Evolutionary conservation across 2,329 filamentous ascomycete species (phyloP).

Genomic region (Cordyceps farinosa): DNA sequence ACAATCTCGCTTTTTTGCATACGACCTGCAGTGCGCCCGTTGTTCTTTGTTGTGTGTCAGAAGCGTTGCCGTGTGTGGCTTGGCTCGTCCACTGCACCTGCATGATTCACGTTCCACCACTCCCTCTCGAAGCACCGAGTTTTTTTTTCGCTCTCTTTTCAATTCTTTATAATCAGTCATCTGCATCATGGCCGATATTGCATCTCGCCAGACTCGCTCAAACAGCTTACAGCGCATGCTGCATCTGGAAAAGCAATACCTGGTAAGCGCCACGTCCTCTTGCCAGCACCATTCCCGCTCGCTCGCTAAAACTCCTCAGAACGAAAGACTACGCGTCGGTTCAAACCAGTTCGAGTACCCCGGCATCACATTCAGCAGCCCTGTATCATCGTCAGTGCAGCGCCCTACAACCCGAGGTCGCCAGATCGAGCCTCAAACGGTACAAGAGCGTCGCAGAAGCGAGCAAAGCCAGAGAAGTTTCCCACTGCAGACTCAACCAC

Average conservation of each 20-base stretch:
- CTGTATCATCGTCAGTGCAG: neutral
- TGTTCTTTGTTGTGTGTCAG: constrained; percentile 16
- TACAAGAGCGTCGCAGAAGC: constrained; percentile 12
- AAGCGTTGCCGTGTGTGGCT: constrained; percentile 3
- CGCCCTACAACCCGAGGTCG: constrained; percentile 6
- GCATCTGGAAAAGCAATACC: constrained; percentile 55
- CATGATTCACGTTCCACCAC: constrained; percentile 12
- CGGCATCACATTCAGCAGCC: neutral
- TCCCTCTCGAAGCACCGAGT: neutral
- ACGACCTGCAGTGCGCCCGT: constrained; percentile 15
- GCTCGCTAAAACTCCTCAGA: constrained; percentile 8
- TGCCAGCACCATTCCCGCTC: neutral
- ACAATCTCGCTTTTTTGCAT: constrained; percentile 15
- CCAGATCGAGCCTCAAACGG: constrained; percentile 1
- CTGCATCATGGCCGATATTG: constrained; percentile 11
- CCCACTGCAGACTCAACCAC: constrained; percentile 9
- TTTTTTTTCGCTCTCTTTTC: neutral
- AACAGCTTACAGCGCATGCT: constrained; percentile 57
- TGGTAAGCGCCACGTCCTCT: constrained; percentile 42
- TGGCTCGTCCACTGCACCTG: constrained; percentile 7
- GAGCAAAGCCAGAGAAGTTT: constrained; percentile 12
- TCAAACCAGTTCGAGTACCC: neutral
- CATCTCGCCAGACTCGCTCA: constrained; percentile 28
- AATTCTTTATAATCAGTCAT: neutral
- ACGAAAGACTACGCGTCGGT: constrained; percentile 13